phyloP scores from a whole-genome alignment of 2,329 filamentous ascomycete species.

The Paecilomyces dactylethromorphus region DNA sequence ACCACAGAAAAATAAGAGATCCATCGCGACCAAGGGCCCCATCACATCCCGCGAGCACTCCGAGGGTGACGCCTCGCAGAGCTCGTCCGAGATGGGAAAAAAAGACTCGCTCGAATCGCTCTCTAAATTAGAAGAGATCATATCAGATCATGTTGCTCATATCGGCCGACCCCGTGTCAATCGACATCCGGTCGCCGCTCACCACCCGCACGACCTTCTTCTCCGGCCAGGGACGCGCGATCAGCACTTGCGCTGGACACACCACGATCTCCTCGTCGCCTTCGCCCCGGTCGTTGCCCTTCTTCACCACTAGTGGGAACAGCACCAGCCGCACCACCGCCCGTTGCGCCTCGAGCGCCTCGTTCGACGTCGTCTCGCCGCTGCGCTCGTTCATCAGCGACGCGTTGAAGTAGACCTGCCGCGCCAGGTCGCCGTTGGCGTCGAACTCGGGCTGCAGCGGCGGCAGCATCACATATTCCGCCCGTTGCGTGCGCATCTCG shows the following conservation, averaged over 20 bases:
- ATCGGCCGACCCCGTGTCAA: constrained; percentile 37
- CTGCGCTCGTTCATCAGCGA: constrained; percentile 91
- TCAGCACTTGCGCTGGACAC: constrained; percentile 86
- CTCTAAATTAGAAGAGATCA: no score
- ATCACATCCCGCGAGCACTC: background rate
- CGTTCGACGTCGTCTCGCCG: constrained; percentile 63
- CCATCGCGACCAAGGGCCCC: background rate
- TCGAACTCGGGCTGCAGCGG: constrained; percentile 93
- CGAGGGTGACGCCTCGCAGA: background rate
- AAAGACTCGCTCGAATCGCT: background rate
- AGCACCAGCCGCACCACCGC: constrained; percentile 85
- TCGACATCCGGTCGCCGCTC: constrained; percentile 40
- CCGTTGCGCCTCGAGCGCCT: constrained; percentile 68
- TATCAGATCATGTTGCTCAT: constrained; percentile 39
- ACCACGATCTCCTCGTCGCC: constrained; percentile 95
- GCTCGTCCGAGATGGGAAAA: background rate
- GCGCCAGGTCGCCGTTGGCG: constrained; percentile 78
- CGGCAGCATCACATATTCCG: constrained; percentile 98
- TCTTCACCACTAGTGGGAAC: constrained; percentile 94
- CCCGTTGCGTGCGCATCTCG: constrained; percentile 94
- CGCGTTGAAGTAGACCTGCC: constrained; percentile 86
- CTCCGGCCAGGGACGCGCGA: constrained; percentile 45
- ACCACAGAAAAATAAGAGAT: background rate
- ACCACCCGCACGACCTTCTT: constrained; percentile 29
- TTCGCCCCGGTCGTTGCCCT: constrained; percentile 78